Evolutionary conservation across 139 green algal genomes (phyloP).

Genomic region (Auxenochlorella pyrenoidosa): DNA sequence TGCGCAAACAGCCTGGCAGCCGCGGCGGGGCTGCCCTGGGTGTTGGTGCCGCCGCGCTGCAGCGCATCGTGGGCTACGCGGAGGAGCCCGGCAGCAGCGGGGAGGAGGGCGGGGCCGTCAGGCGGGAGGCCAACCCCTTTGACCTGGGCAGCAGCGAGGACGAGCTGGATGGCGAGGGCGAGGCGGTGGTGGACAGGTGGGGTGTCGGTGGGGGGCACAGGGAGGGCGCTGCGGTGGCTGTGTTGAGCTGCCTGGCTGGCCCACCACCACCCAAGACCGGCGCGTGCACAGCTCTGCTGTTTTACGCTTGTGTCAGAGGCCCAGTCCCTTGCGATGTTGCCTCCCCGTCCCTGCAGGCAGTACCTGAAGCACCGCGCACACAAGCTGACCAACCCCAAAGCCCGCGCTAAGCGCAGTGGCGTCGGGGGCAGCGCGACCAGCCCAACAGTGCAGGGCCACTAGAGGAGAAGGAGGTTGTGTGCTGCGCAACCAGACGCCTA

Average conservation of each 20-base stretch:
- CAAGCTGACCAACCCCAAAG: conserved; percentile 28
- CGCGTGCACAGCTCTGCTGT: too few species aligned
- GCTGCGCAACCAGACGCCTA: too few species aligned
- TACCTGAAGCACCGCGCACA: conserved; percentile 34
- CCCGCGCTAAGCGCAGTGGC: background rate
- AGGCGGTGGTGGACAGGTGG: conserved; percentile 30
- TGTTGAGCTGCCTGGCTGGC: too few species aligned
- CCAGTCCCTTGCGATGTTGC: too few species aligned
- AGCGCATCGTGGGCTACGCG: conserved; percentile 23
- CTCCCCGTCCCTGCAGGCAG: conserved; percentile 7
- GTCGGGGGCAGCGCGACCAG: background rate
- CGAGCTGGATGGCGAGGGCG: background rate
- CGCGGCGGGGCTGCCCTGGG: background rate
- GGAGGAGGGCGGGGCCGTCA: background rate
- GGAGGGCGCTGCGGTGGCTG: too few species aligned
- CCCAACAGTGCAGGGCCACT: background rate
- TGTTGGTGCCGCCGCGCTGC: background rate
- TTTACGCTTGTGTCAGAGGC: too few species aligned
- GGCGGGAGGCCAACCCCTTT: conserved; percentile 13
- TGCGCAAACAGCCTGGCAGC: background rate
- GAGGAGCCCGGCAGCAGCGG: conserved; percentile 15
- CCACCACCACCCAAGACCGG: too few species aligned
- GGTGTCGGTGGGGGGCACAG: background rate
- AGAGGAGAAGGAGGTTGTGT: too few species aligned
- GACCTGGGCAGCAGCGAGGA: conserved; percentile 1